Evolutionary conservation across 2,329 filamentous ascomycete species (phyloP), one percentile per base, ranked within the genome.

Genomic region (Aspergillus fumigatus): DNA sequence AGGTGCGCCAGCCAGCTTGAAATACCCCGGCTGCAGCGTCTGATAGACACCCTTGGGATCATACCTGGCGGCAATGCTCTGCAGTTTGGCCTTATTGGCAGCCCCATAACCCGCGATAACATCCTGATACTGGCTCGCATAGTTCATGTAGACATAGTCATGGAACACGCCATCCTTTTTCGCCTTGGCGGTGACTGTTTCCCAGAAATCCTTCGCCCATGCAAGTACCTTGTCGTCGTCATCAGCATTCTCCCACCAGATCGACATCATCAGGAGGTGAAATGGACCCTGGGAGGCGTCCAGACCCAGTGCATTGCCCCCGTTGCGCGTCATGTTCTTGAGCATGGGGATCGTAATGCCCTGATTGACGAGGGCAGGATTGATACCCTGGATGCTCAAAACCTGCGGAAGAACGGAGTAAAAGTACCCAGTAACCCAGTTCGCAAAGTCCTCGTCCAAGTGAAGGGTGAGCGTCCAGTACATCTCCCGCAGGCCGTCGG

Each of bases 71-170:
- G 70, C 67, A 19, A 77, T 63, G 2, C 58, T 57, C 57, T 65
- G 60, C 61, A 80, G 53, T 38, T 59, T 54, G 10, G 53, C 56
- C 23, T 62, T 59, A 49, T 75, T 79, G 7, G 58, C 64, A 6
- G 54, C 48, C 1, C 78, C 77, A 60, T 80, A 81, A 40, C 73
- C 71, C 2, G 64, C 57, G 41, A 81, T 62, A 1, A 75, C 70
- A 61, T 75, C 70, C 62, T 81, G 77, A 54, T 67, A 75, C 64
- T 69, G 66, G 51, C 69, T 70, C 6, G 78, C 78, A 56, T 80
- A 80, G 62, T 80, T 81, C 70, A 80, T 74, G 59, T 80, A 80
- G 19, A 77, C 29, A 21, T 55, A 62, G 3, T 53, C 40, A 26
- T 60, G 51, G 10, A 58, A 60, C 7, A 74, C 48, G 0, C 69